Conservation (phyloP, 2,329 filamentous ascomycete species). For the Gyromitra esculenta region DNA sequence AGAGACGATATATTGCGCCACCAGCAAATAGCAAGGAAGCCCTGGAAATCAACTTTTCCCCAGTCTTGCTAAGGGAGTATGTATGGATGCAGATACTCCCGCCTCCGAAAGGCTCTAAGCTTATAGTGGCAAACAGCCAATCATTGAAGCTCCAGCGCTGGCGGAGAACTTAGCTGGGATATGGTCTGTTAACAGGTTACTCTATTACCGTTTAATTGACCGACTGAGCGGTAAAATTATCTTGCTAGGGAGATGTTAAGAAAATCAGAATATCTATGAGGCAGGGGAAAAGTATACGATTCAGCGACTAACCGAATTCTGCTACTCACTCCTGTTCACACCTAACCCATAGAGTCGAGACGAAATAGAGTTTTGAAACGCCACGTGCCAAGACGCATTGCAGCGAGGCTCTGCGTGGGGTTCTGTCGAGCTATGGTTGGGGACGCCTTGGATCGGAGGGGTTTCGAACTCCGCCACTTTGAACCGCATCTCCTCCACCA, state of each 20-base stretch:
- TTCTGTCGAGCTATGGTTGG: background rate
- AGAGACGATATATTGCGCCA: background rate
- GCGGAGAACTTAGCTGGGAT: no score
- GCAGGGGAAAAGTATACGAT: no score
- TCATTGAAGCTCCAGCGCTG: background rate
- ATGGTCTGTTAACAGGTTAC: no score
- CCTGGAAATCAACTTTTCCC: background rate
- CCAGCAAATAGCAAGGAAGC: slow-evolving; percentile 16
- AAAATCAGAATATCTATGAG: no score
- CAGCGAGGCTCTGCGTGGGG: background rate
- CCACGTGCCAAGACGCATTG: background rate
- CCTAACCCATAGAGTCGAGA: background rate
- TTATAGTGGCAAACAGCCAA: background rate
- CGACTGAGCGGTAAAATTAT: no score
- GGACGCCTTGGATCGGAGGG: no score
- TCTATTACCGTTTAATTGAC: no score
- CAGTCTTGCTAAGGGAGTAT: background rate
- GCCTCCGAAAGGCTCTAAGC: background rate
- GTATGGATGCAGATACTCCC: no score
- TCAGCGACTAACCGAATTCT: no score
- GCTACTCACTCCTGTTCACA: background rate
- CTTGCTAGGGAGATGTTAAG: no score
- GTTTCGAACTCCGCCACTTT: no score
- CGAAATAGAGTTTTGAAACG: background rate
- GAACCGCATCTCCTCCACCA: no score